These are phyloP conservation scores for Collybiopsis confluens DNA, from an alignment of 768 basidiomycete species.

Conservation along the genomic window DNA sequence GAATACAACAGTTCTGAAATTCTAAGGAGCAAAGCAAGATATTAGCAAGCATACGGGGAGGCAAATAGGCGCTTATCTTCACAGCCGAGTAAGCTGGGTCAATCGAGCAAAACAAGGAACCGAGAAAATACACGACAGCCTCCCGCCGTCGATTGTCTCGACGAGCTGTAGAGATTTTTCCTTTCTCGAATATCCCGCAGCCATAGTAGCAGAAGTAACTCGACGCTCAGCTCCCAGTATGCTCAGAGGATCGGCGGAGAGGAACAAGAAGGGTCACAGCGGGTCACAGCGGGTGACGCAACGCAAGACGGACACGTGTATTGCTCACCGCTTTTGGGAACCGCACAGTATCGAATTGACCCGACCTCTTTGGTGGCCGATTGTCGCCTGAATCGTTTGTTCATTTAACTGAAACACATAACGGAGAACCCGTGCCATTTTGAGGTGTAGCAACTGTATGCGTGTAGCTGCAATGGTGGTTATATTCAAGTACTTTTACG, in stretches of 20 bases:
- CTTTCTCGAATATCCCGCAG: too few relatives aligned
- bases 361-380: background rate
- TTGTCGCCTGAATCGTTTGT: background rate
- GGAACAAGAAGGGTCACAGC: background rate
- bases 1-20: too few relatives aligned
- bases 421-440: background rate
- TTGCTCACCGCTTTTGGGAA: background rate
- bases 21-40: background rate
- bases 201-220: too few relatives aligned
- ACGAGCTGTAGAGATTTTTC: too few relatives aligned
- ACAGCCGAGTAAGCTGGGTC: too few relatives aligned
- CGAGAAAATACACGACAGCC: too few relatives aligned
- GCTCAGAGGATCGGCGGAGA: background rate
- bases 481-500: background rate
- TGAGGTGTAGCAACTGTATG: background rate
- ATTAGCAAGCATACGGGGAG: background rate
- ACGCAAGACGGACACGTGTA: constrained; percentile 7
- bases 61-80: background rate
- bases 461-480: background rate
- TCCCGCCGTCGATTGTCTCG: too few relatives aligned
- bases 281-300: background rate
- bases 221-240: background rate
- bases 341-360: background rate
- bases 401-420: constrained; percentile 7
- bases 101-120: background rate